Evolutionary conservation across 306 rosid species (phyloP), one percentile per base, ranked within the genome.

Genomic region (Echinosophora koreensis): DNA sequence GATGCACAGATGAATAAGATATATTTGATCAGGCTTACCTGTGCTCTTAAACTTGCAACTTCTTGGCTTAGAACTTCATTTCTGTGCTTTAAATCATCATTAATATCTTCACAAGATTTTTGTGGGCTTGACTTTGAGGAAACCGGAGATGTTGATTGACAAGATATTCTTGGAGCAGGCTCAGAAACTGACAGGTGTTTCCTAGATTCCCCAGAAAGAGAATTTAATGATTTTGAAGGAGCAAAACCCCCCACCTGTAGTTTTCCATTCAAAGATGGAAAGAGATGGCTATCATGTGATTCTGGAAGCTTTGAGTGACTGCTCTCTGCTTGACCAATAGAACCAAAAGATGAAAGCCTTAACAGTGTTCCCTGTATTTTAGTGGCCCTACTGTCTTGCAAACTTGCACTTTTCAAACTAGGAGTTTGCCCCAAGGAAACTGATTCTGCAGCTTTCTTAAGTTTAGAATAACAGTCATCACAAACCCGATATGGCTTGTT

Each of bases 401-500:
- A 28, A 75, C 77, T 74, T 76, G 69, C 86, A 79, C 81, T 81
- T 86, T 67, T 88, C 32, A 55, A 75, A 78, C 74, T 84, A 76
- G 86, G 81, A 82, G 64, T 83, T 82, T 77, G 91, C 38, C 56
- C 44, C 67, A 54, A 42, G 80, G 91, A 80, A 68, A 54, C 69
- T 51, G 87, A 74, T 74, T 88, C 97, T 73, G 86, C 28, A 59
- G 83, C 65, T 78, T 92, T 91, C 86, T 82, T 88, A 46, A 95
- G 91, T 82, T 88, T 95, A 64, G 62, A 35, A 73, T 77, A 87
- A 84, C 99, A 95, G 60, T 89, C 97, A 75, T 90, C 92, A 66
- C 97, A 95, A 56, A 95, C 99, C 56, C 99, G 97, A 83, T 87
- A 92, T 18, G 86, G 88, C 83, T 88, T 95, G 83, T 77, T 84